Base-by-base conservation (phyloP, 2,329 filamentous ascomycete species). In the Claviceps humidiphila region DNA sequence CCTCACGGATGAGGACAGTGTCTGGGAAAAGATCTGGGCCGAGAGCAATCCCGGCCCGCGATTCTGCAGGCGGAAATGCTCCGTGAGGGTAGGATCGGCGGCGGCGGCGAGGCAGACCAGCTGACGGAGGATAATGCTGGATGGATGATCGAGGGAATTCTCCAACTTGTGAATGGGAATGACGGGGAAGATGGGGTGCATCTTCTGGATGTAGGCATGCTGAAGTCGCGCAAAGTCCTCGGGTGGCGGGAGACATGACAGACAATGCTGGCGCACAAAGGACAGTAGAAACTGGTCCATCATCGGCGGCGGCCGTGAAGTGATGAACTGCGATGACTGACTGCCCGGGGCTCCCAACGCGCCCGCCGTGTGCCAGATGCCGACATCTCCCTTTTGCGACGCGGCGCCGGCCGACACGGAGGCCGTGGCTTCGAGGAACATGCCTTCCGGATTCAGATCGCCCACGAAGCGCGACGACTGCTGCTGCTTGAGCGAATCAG, bases 361-460 rank as follows among this genome's bases (percentile, higher is more conserved):
- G 14, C 63, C 58, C 0, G 68, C 66, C 2, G 68, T 66, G 14
- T 79, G 68, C 76, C 77, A 81, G 17, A 81, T 72, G 6, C 78
- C 78, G 1, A 80, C 70, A 42, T 77, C 76, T 47, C 75, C 74
- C 37, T 73, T 73, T 47, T 74, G 69, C 0, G 75, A 72, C 0
- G 63, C 61, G 11, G 64, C 63, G 4, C 63, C 60, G 20, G 63
- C 51, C 0, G 64, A 64, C 6, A 59, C 60, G 3, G 66, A 64
- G 3, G 65, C 65, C 2, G 75, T 75, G 1, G 75, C 77, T 57
- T 80, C 75, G 57, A 78, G 69, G 52, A 82, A 78, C 61, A 81
- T 75, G 53, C 74, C 74, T 60, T 81, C 78, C 2, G 78, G 79
- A 56, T 79, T 82, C 30, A 80, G 59, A 58, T 81, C 78, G 17